Percentiles rank a stretch among this genome's conserved stretches.
phyloP scores from a whole-genome alignment of 352 stramenopile genomes.

The Thraustotheca clavata region DNA sequence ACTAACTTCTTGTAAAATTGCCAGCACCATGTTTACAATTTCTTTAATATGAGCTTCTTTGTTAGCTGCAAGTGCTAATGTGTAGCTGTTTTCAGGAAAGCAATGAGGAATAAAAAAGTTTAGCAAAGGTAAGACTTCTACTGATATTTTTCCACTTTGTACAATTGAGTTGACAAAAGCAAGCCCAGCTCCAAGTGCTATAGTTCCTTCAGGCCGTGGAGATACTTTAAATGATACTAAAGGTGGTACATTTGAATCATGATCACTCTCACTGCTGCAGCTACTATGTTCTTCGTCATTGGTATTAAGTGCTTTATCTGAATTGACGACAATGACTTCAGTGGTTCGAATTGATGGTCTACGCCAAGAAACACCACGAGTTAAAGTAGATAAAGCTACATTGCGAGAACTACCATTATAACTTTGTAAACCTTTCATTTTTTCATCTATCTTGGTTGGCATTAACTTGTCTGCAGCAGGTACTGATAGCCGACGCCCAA shows the following conservation, averaged over 20 bases:
- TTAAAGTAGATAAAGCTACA: background rate
- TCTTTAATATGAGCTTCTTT: constrained; percentile 11
- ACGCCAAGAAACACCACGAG: background rate
- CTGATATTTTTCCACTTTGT: background rate
- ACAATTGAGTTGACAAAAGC: constrained; percentile 16
- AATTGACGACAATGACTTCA: background rate
- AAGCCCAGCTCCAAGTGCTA: constrained; percentile 4
- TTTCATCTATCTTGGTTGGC: background rate
- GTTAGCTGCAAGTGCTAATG: constrained; percentile 1
- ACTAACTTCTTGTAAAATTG: constrained; percentile 23
- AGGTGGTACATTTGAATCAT: background rate
- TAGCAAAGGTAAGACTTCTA: constrained; percentile 8
- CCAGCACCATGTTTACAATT: background rate
- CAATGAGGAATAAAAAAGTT: constrained; percentile 22
- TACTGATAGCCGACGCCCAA: background rate
- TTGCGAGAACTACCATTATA: background rate
- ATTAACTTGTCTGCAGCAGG: background rate
- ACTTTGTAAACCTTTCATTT: background rate
- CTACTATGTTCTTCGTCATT: background rate
- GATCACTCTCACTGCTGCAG: no score
- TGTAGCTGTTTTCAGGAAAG: constrained; percentile 18
- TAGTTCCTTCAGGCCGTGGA: background rate
- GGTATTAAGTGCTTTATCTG: background rate
- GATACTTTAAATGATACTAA: background rate
- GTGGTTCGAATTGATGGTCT: background rate